Evolutionary conservation across 306 rosid genomes (phyloP).

Genomic region (barrel medic (Medicago truncatula)): DNA sequence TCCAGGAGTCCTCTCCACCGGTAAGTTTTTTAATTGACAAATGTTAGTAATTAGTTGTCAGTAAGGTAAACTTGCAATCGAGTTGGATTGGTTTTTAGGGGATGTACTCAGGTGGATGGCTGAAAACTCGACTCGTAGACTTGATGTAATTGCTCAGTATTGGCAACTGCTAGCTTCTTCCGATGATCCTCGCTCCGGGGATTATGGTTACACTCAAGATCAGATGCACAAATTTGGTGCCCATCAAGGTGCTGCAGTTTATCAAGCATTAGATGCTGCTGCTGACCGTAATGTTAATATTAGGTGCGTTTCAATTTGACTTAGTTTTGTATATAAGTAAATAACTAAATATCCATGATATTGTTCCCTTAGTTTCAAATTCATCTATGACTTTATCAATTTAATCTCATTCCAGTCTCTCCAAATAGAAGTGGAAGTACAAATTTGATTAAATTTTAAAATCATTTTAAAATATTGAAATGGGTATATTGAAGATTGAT

Average conservation of each 20-base stretch:
- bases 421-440: too few species aligned
- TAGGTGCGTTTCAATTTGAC: conserved; percentile 51
- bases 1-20: conserved; percentile 78
- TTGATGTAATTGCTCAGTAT: conserved; percentile 84
- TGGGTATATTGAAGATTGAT: conserved; percentile 36
- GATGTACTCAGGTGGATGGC: conserved; percentile 92
- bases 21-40: conserved; percentile 19
- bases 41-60: not conserved
- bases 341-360: too few species aligned
- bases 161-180: conserved; percentile 77
- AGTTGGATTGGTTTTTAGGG: conserved; percentile 44
- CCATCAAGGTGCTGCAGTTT: conserved; percentile 68
- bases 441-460: too few species aligned
- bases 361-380: too few species aligned
- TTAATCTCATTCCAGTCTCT: too few species aligned
- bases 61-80: not conserved
- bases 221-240: conserved; percentile 80
- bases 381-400: too few species aligned
- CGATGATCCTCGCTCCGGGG: conserved; percentile 75
- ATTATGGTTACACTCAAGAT: conserved; percentile 69
- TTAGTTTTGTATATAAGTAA: not conserved
- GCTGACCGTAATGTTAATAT: conserved; percentile 73
- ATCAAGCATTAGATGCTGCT: conserved; percentile 67
- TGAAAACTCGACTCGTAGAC: conserved; percentile 64
- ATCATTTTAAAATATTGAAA: not conserved